phyloP scores from a whole-genome alignment of 2,329 filamentous ascomycete genomes.

The Claviceps digitariae region DNA sequence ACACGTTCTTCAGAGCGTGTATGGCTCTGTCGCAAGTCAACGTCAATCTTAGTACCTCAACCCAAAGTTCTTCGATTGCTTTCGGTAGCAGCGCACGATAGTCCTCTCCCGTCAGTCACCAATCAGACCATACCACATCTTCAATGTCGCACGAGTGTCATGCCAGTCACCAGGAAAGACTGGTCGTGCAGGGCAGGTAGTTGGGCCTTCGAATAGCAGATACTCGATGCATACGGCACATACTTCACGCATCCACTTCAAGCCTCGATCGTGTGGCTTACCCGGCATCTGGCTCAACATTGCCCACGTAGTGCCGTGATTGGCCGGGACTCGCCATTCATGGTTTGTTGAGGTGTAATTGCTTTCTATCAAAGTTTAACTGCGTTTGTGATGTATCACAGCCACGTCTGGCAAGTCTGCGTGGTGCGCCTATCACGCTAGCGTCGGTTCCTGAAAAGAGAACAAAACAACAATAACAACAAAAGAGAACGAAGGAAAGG shows the following conservation, averaged over 20 bases:
- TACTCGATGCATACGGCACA: neutral
- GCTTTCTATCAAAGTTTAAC: neutral
- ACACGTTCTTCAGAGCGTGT: neutral
- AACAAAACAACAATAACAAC: neutral
- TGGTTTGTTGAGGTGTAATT: neutral
- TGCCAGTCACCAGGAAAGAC: conserved; percentile 4
- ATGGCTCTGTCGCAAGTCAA: neutral
- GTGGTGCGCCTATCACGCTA: neutral
- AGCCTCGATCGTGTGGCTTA: neutral
- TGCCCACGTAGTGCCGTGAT: neutral
- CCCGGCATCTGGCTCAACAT: neutral
- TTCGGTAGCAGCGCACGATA: neutral
- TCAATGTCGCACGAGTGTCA: conserved; percentile 11
- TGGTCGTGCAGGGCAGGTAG: neutral
- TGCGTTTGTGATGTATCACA: neutral
- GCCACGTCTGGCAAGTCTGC: neutral
- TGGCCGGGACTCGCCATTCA: neutral
- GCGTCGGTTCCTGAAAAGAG: neutral
- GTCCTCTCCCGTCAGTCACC: conserved; percentile 5
- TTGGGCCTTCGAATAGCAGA: neutral
- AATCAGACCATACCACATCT: conserved; percentile 17
- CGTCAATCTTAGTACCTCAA: neutral
- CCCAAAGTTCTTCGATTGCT: neutral
- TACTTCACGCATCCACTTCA: neutral
- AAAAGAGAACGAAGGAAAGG: neutral